Evolutionary conservation across 2,329 filamentous ascomycete genomes (phyloP).

Genomic region (Phialemoniopsis sp.): DNA sequence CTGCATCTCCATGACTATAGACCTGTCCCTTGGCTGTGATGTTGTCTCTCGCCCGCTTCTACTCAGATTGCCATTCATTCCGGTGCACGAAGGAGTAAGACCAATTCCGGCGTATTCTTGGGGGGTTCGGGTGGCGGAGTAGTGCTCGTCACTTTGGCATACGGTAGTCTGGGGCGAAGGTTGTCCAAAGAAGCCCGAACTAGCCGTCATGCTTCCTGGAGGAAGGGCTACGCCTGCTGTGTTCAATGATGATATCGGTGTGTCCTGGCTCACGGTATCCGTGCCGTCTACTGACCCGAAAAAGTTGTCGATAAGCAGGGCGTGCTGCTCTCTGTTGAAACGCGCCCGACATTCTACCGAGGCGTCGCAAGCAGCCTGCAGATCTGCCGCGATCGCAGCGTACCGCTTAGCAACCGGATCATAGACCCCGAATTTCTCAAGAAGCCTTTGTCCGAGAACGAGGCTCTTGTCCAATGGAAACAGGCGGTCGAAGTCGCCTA

Average conservation of each 20-base stretch:
- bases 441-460: conserved; percentile 12
- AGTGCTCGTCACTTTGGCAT: no score
- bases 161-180: no score
- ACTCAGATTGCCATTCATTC: no score
- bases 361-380: conserved; percentile 15
- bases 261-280: no score
- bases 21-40: no score
- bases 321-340: conserved; percentile 15
- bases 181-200: no score
- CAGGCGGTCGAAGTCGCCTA: conserved; percentile 34
- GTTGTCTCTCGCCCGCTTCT: no score
- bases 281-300: conserved; percentile 17
- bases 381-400: conserved; percentile 13
- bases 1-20: background rate
- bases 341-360: conserved; percentile 14
- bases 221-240: no score
- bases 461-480: conserved; percentile 24
- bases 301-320: conserved; percentile 14
- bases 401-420: conserved; percentile 16
- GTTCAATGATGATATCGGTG: no score
- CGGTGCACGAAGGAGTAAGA: conserved; percentile 5
- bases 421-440: conserved; percentile 15
- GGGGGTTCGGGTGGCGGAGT: no score
- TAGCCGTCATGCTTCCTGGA: no score
- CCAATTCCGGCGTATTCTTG: background rate